phyloP scores from a whole-genome alignment of 345 rosid species.

The Kernera saxatilis region DNA sequence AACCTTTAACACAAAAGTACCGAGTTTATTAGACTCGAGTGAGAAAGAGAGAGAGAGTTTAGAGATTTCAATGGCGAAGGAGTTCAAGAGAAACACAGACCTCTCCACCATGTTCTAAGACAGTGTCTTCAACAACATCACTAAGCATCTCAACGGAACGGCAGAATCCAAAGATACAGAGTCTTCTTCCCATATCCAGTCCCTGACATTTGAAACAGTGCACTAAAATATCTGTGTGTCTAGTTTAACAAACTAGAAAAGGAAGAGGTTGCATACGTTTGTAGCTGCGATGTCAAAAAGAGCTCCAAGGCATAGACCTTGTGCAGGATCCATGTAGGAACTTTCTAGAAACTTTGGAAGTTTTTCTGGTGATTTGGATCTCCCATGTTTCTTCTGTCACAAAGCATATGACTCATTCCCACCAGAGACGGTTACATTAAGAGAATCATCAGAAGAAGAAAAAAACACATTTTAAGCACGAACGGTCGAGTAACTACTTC shows the following conservation, averaged over 20 bases:
- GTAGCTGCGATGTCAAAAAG: constrained; percentile 91
- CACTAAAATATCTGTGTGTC: not conserved
- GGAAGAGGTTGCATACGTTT: constrained; percentile 44
- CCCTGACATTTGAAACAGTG: constrained; percentile 43
- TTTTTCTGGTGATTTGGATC: constrained; percentile 41
- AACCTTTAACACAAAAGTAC: constrained; percentile 34
- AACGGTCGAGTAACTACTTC: not conserved
- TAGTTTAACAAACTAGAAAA: not conserved
- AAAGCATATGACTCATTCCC: not conserved
- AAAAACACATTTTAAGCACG: not conserved
- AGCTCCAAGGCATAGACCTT: constrained; percentile 82
- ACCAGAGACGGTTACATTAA: not conserved
- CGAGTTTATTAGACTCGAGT: not conserved
- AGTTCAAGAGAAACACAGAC: constrained; percentile 37
- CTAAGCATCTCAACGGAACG: constrained; percentile 97
- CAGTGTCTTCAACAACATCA: constrained; percentile 91
- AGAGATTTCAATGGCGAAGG: no score
- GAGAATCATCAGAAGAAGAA: not conserved
- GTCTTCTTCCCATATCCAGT: constrained; percentile 82
- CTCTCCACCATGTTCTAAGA: constrained; percentile 92
- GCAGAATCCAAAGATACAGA: constrained; percentile 94
- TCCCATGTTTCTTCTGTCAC: constrained; percentile 57
- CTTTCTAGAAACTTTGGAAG: constrained; percentile 68
- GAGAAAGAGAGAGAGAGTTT: not conserved
- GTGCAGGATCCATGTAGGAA: constrained; percentile 83